Evolutionary conservation across 106 monocot genomes (phyloP), one percentile per base, ranked within the genome.

Genomic region (Vanilla planifolia): DNA sequence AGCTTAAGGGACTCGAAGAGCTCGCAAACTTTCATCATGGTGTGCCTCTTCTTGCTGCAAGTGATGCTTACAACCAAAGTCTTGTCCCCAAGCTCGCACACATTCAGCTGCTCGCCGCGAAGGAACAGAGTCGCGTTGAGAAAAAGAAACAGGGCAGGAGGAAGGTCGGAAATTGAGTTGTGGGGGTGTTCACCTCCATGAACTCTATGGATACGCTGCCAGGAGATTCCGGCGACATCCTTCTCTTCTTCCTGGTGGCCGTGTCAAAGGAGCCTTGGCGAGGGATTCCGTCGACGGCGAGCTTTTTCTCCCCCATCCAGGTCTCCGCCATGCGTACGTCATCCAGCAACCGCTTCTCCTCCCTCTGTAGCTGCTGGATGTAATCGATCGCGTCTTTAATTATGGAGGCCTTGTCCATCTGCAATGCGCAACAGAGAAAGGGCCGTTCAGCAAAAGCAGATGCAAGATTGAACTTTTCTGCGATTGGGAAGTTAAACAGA

Each of bases 321-420:
- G 22, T 5, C 55, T 75, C 75, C 35, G 60, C 20, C 60, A 36
- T 67, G 3, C 56, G 35, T 26, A 76, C 48, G 70, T 83, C 86
- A 9, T 57, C 71, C 1, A 61, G 4, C 44, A 91, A 36, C 68
- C 32, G 67, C 67, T 68, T 76, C 73, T 91, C 90, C 56, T 85
- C 53, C 24, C 74, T 61, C 43, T 91, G 90, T 8, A 91, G 79
- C 55, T 82, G 48, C 40, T 76, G 70, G 11, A 91, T 77, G 77
- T 86, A 91, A 6, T 73, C 66, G 33, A 91, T 91, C 21, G 91
- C 85, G 56, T 91, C 91, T 60, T 86, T 91, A 27, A 91, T 60
- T 27, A 86, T 83, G 17, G 91, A 91, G 1, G 79, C 79, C 82
- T 91, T 91, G 62, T 91, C 91, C 86, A 91, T 85, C 86, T 82